Conservation (phyloP, 305 asterid genomes). For the Fraxinus baroniana region DNA sequence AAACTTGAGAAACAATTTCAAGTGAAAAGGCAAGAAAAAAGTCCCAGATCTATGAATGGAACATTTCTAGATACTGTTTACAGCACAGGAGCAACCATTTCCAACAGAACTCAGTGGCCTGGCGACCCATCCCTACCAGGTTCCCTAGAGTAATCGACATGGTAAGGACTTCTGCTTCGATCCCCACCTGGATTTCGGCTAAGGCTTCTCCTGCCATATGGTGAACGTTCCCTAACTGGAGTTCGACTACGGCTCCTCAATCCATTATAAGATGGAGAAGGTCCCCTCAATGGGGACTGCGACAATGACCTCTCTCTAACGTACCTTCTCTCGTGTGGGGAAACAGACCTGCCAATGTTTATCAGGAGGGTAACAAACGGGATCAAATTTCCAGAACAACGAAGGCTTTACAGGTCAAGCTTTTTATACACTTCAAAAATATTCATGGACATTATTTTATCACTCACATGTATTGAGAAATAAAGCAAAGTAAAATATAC, state of each 20-base stretch:
- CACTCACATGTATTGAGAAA: neutral
- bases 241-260: slow-evolving; percentile 35
- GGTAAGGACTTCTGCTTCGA: slow-evolving; percentile 29
- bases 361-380: neutral
- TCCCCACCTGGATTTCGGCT: slow-evolving; percentile 37
- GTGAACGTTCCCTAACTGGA: slow-evolving; percentile 37
- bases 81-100: neutral
- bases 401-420: neutral
- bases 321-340: slow-evolving; percentile 64
- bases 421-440: neutral
- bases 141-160: slow-evolving; percentile 10
- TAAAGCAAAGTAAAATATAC: neutral
- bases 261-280: slow-evolving; percentile 39
- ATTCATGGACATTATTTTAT: neutral
- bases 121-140: slow-evolving; percentile 31
- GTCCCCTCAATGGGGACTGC: slow-evolving; percentile 47
- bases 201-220: slow-evolving; percentile 36
- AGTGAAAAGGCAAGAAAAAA: neutral
- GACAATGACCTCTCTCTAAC: slow-evolving; percentile 60
- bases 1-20: neutral
- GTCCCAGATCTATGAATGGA: neutral
- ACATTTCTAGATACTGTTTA: neutral
- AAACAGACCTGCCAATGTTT: slow-evolving; percentile 51
- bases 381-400: neutral
- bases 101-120: neutral